Evolutionary conservation across 1,139 yeast genomes (phyloP).

Genomic region (Magnusiomyces magnusii): DNA sequence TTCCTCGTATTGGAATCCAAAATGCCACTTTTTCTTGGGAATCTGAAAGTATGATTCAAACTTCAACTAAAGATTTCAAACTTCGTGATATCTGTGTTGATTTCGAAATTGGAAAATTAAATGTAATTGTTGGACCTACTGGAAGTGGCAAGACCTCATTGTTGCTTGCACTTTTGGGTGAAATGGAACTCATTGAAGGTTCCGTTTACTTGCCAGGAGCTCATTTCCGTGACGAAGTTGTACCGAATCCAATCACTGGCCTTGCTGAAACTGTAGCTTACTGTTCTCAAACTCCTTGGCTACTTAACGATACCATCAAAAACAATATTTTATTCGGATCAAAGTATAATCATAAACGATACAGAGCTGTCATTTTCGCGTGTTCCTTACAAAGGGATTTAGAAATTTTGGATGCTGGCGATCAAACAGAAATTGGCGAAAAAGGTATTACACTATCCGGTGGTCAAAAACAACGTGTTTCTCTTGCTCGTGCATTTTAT

Average conservation of each 20-base stretch:
- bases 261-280: constrained; percentile 88
- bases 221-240: constrained; percentile 60
- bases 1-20: constrained; percentile 60
- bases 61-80: constrained; percentile 48
- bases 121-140: constrained; percentile 82
- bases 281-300: constrained; percentile 95
- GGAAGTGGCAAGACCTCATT: constrained; percentile 94
- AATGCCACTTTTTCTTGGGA: constrained; percentile 83
- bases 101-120: constrained; percentile 67
- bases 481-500: constrained; percentile 89
- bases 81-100: constrained; percentile 62
- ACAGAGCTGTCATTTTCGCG: constrained; percentile 70
- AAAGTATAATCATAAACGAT: constrained; percentile 65
- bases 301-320: constrained; percentile 77
- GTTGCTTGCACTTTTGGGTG: constrained; percentile 85
- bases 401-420: constrained; percentile 56
- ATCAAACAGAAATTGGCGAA: constrained; percentile 84
- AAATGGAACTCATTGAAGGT: constrained; percentile 73
- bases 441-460: constrained; percentile 96
- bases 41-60: constrained; percentile 25
- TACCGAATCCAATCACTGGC: constrained; percentile 66
- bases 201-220: constrained; percentile 72
- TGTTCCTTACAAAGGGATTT: constrained; percentile 65
- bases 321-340: constrained; percentile 77
- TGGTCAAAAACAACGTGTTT: constrained; percentile 95